Conservation (phyloP, 257 asterid species). For the Cinchona pubescens region DNA sequence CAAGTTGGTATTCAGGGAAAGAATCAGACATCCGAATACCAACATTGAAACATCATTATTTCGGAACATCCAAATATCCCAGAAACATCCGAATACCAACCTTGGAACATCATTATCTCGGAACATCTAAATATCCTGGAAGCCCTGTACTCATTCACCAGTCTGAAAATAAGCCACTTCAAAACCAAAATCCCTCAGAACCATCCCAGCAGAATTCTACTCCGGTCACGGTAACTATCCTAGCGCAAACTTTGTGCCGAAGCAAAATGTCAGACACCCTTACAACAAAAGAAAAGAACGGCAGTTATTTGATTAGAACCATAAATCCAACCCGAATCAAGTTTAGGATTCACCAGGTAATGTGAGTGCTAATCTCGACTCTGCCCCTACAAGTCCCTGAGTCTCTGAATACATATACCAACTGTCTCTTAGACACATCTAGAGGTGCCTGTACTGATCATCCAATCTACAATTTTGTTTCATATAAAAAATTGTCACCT, state of each 20-base stretch:
- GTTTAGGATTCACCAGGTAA: background rate
- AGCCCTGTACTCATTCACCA: no score
- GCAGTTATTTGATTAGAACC: background rate
- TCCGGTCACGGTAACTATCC: no score
- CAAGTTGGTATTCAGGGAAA: background rate
- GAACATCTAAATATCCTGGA: no score
- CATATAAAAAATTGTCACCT: constrained; percentile 1
- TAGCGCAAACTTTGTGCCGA: background rate
- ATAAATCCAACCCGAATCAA: no score
- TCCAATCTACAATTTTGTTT: constrained; percentile 1
- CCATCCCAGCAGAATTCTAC: no score
- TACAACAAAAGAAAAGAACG: background rate
- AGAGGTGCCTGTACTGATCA: constrained; percentile 3
- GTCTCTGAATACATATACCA: background rate
- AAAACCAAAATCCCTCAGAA: no score
- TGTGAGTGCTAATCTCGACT: background rate
- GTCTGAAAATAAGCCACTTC: no score
- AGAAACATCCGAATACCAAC: background rate
- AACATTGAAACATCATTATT: background rate
- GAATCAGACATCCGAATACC: constrained; percentile 10
- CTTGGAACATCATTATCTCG: background rate
- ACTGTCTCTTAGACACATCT: constrained; percentile 12
- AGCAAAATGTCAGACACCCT: background rate
- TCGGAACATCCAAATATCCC: no score
- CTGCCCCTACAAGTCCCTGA: background rate